phyloP scores from a whole-genome alignment of 2,329 filamentous ascomycete species.

The Polychaeton citri region DNA sequence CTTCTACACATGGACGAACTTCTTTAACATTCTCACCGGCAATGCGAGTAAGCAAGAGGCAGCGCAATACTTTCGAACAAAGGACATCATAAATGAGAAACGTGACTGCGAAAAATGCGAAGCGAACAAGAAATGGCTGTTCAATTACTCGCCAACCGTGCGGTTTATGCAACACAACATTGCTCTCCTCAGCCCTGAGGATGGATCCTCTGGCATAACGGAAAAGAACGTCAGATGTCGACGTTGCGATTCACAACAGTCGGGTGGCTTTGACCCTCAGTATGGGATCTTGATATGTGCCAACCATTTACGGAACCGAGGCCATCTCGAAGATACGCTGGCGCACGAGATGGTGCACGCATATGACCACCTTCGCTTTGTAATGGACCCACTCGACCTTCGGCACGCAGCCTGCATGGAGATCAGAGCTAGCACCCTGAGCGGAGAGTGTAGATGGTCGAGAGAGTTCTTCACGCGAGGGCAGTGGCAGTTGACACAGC shows the following conservation, averaged over 20 bases:
- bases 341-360: conserved; percentile 98
- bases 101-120: conserved; percentile 73
- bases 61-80: conserved; percentile 64
- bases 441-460: conserved; percentile 84
- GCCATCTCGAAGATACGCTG: conserved; percentile 83
- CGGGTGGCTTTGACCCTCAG: conserved; percentile 73
- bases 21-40: conserved; percentile 70
- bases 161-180: conserved; percentile 79
- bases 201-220: conserved; percentile 48
- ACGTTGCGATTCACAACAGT: conserved; percentile 59
- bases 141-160: conserved; percentile 73
- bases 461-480: conserved; percentile 73
- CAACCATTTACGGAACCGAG: conserved; percentile 69
- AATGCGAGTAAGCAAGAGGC: conserved; percentile 54
- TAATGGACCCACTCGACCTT: conserved; percentile 71
- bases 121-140: conserved; percentile 66
- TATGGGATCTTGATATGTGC: conserved; percentile 87
- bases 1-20: conserved; percentile 59
- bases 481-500: conserved; percentile 80
- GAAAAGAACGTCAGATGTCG: conserved; percentile 66
- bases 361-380: conserved; percentile 84
- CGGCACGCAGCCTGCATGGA: conserved; percentile 89
- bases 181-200: conserved; percentile 48
- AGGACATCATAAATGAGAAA: conserved; percentile 62
- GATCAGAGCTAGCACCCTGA: conserved; percentile 87